A percentile compares a stretch with the other conserved stretches of the same genome.
phyloP scores from a whole-genome alignment of 768 basidiomycete genomes.

The Tylopilus balloui region DNA sequence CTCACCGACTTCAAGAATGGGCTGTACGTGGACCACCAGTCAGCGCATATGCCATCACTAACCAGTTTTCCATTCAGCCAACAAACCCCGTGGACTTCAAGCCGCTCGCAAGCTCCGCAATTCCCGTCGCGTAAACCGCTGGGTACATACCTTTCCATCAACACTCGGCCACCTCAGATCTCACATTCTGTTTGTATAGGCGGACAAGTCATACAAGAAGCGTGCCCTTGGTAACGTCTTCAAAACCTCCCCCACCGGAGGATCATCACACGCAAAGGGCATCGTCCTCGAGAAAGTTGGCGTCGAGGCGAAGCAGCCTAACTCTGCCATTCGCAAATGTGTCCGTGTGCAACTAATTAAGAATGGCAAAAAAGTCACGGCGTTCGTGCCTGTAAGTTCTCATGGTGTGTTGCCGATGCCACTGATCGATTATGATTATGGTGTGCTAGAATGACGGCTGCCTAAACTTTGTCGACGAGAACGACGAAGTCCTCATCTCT shows the following conservation, averaged over 20 bases:
- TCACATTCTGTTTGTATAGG: constrained; percentile 43
- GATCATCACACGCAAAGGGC: constrained; percentile 99
- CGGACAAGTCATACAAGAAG: constrained; percentile 99
- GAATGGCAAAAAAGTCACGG: constrained; percentile 99
- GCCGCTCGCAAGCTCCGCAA: constrained; percentile 98
- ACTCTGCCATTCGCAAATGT: constrained; percentile 99
- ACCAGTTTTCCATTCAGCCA: constrained; percentile 48
- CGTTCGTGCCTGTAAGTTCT: constrained; percentile 89
- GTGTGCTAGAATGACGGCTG: constrained; percentile 82
- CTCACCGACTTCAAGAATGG: constrained; percentile 67
- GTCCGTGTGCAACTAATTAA: constrained; percentile 99
- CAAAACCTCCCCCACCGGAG: constrained; percentile 99
- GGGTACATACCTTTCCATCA: constrained; percentile 54
- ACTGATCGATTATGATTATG: constrained; percentile 8
- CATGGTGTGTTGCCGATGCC: neutral
- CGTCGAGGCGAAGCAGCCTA: constrained; percentile 99
- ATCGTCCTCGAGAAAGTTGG: constrained; percentile 99
- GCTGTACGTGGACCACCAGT: constrained; percentile 57
- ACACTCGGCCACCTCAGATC: constrained; percentile 5
- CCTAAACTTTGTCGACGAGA: constrained; percentile 98
- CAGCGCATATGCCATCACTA: constrained; percentile 1
- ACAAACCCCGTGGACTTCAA: constrained; percentile 99
- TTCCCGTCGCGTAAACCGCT: constrained; percentile 92
- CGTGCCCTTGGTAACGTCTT: constrained; percentile 98
- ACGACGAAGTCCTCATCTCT: constrained; percentile 99